Base-by-base conservation (phyloP, 2,329 filamentous ascomycete species). In the Coleophoma eucalyptorum region DNA sequence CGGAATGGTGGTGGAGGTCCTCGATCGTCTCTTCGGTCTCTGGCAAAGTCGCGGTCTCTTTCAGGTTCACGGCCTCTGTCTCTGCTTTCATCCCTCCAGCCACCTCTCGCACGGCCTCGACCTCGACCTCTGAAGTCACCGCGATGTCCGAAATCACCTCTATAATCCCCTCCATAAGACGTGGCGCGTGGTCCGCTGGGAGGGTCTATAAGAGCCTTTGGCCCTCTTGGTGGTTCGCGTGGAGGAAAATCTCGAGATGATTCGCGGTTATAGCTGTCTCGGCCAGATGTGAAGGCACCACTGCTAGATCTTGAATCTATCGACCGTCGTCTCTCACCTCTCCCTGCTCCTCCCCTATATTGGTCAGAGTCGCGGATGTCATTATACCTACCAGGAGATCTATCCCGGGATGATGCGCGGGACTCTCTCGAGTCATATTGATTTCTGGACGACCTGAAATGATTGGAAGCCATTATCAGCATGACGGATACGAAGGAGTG, bases 201-300 rank as follows among this genome's bases (percentile, higher is more conserved):
- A 54, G 93, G 55, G 50, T 65, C 89, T 53, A 87, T 79, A 51
- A 91, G 73, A 4, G 88, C 89, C 67, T 92, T 90, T 11, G 91
- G 90, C 0, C 89, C 91, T 50, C 90, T 80, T 3, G 91, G 91
- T 2, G 89, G 86, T 56, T 95, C 89, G 57, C 86, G 79, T 12
- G 78, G 75, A 66, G 65, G 78, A 56, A 58, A 64, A 37, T 67
- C 64, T 55, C 63, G 49, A 21, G 58, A 55, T 42, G 56, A 53
- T 32, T 67, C 65, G 49, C 62, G 59, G 40, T 52, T 51, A 13
- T 83, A 84, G 12, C 63, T 66, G 57, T 85, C 81, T 57, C 84
- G 76, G 58, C 77, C 79, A 2, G 78, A 69, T 58, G 78, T 79
- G 54, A 89, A 89, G n/a, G 75, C 71, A 26, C 79, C 75, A 50